These are phyloP conservation scores for Pythium sp. DNA, from an alignment of 352 stramenopile genomes.

Conservation along the genomic window DNA sequence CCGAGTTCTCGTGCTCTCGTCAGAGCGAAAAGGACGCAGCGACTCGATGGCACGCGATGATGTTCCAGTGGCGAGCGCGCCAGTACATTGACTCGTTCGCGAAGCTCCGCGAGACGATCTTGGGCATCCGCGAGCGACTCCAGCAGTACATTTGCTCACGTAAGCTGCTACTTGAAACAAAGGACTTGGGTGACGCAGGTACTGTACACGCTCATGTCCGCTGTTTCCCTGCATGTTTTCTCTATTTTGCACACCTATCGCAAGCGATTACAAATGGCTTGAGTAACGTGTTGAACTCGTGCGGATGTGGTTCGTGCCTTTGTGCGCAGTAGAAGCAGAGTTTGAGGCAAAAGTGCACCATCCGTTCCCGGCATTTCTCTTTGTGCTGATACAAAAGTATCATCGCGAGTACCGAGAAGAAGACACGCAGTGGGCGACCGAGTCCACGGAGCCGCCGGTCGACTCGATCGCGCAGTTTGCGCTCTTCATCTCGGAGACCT, in stretches of 20 bases:
- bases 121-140: constrained; percentile 53
- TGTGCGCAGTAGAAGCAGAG: constrained; percentile 73
- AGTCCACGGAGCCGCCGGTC: constrained; percentile 60
- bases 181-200: constrained; percentile 64
- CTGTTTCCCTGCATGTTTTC: constrained; percentile 1
- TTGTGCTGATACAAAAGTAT: constrained; percentile 84
- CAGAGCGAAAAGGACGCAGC: constrained; percentile 8
- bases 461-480: constrained; percentile 81
- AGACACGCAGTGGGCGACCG: constrained; percentile 45
- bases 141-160: constrained; percentile 26
- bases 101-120: constrained; percentile 42
- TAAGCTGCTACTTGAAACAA: constrained; percentile 28
- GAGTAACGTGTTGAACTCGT: constrained; percentile 14
- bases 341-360: constrained; percentile 81
- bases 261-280: not conserved
- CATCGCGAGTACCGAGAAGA: constrained; percentile 64
- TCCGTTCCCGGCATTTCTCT: constrained; percentile 71
- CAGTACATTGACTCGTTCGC: constrained; percentile 66
- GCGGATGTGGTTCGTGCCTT: constrained; percentile 23
- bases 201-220: constrained; percentile 16
- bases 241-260: not conserved
- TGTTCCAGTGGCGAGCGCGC: constrained; percentile 70
- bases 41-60: constrained; percentile 49
- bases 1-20: constrained; percentile 11
- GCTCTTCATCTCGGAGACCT: constrained; percentile 66